phyloP scores from a whole-genome alignment of 805 yeast genomes.

The Saturnispora ahearnii region DNA sequence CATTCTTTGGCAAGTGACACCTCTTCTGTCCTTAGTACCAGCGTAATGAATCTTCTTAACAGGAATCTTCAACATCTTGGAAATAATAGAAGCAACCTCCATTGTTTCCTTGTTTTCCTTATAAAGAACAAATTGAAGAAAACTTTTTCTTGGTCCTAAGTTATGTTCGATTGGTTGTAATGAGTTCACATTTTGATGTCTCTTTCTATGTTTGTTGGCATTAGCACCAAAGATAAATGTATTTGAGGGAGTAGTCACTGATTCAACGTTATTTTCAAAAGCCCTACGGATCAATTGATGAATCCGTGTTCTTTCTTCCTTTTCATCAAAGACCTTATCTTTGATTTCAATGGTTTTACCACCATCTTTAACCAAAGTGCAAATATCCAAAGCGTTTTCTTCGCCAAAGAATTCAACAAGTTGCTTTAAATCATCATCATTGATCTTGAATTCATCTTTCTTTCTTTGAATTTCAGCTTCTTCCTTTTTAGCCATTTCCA shows the following conservation, averaged over 20 bases:
- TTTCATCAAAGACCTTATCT: constrained; percentile 48
- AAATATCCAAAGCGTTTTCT: constrained; percentile 46
- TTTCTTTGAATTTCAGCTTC: constrained; percentile 22
- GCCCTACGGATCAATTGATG: constrained; percentile 71
- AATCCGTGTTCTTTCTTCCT: constrained; percentile 63
- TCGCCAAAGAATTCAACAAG: constrained; percentile 51
- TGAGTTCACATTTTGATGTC: constrained; percentile 29
- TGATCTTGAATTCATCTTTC: constrained; percentile 29
- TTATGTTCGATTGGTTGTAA: constrained; percentile 49
- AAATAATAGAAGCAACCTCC: constrained; percentile 77
- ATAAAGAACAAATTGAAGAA: constrained; percentile 68
- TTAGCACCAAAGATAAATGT: constrained; percentile 55
- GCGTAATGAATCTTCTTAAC: constrained; percentile 67
- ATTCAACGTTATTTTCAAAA: constrained; percentile 67
- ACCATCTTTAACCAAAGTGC: constrained; percentile 40
- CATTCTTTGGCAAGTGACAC: constrained; percentile 81
- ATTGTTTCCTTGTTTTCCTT: constrained; percentile 96
- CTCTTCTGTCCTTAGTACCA: constrained; percentile 96
- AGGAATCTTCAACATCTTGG: constrained; percentile 70
- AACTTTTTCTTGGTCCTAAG: constrained; percentile 62
- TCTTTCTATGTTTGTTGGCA: constrained; percentile 35
- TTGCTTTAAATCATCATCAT: constrained; percentile 37
- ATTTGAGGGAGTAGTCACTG: constrained; percentile 64
- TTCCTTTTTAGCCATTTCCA: constrained; percentile 36
- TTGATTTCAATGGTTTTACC: constrained; percentile 42